These are phyloP conservation scores for Parmelia sp. DNA, from an alignment of 495 filamentous ascomycete species.

Conservation along the genomic window DNA sequence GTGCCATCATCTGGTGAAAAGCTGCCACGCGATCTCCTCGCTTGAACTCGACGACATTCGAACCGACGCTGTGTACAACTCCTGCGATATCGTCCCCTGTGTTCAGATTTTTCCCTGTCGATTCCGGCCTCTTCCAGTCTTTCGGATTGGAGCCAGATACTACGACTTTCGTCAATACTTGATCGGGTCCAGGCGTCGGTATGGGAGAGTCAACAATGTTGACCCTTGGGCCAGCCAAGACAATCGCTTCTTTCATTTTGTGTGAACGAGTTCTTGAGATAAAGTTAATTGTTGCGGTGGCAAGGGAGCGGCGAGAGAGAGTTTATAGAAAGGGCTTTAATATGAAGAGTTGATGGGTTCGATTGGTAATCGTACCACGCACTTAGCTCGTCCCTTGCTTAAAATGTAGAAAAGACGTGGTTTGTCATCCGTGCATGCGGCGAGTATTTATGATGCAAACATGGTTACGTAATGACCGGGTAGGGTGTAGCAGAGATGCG, in stretches of 20 bases:
- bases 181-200: conserved; percentile 51
- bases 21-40: conserved; percentile 64
- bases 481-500: too few species aligned
- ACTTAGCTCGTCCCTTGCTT: too few species aligned
- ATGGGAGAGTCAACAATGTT: conserved; percentile 57
- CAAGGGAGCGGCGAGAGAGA: not conserved
- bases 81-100: conserved; percentile 70
- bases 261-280: not conserved
- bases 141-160: conserved; percentile 71
- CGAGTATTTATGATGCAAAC: too few species aligned
- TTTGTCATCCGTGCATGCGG: too few species aligned
- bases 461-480: too few species aligned
- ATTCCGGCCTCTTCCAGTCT: conserved; percentile 56
- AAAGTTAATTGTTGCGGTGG: not conserved
- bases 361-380: too few species aligned
- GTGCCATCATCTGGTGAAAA: conserved; percentile 56
- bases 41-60: conserved; percentile 55
- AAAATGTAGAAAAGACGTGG: too few species aligned
- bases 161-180: conserved; percentile 66
- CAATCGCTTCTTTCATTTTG: conserved; percentile 61
- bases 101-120: conserved; percentile 37
- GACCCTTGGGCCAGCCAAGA: conserved; percentile 48
- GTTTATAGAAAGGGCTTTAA: conserved; percentile 9
- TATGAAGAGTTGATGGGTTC: not conserved
- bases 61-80: conserved; percentile 55